These are phyloP conservation scores for Gardenia jasminoides DNA, from an alignment of 257 asterid species.

Conservation along the genomic window DNA sequence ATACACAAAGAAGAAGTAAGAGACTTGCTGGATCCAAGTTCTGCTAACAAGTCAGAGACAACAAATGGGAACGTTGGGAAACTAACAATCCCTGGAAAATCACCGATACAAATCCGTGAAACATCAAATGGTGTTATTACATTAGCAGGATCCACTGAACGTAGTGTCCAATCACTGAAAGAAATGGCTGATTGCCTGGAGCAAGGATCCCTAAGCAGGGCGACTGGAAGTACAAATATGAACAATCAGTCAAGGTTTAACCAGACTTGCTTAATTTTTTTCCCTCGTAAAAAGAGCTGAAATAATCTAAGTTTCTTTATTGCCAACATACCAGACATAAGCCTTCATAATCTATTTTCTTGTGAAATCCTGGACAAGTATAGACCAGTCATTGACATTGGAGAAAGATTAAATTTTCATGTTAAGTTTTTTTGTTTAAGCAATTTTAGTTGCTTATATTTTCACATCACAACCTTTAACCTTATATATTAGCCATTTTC, in stretches of 20 bases:
- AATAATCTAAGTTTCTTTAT: background rate
- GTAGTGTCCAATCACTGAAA: slow-evolving; percentile 73
- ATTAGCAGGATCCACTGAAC: slow-evolving; percentile 94
- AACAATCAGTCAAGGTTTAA: slow-evolving; percentile 91
- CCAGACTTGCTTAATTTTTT: slow-evolving; percentile 7
- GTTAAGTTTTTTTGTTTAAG: background rate
- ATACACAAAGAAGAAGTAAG: slow-evolving; percentile 98
- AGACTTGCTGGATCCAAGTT: slow-evolving; percentile 72
- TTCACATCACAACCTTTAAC: background rate
- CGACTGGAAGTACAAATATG: slow-evolving; percentile 99
- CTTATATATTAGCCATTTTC: background rate
- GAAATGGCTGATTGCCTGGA: slow-evolving; percentile 97
- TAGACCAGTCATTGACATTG: background rate
- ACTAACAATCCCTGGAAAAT: slow-evolving; percentile 66
- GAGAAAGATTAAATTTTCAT: background rate
- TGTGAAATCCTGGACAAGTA: background rate
- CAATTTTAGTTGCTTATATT: background rate
- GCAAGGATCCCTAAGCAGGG: slow-evolving; percentile 90
- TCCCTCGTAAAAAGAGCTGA: background rate
- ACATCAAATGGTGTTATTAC: slow-evolving; percentile 97
- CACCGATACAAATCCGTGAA: slow-evolving; percentile 95
- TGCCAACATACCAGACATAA: background rate
- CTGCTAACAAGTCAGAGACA: slow-evolving; percentile 55
- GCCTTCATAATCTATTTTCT: background rate
- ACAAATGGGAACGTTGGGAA: slow-evolving; percentile 74